These are phyloP conservation scores for Omphalotus olearius DNA, from an alignment of 1,284 basidiomycete species.

Conservation along the genomic window DNA sequence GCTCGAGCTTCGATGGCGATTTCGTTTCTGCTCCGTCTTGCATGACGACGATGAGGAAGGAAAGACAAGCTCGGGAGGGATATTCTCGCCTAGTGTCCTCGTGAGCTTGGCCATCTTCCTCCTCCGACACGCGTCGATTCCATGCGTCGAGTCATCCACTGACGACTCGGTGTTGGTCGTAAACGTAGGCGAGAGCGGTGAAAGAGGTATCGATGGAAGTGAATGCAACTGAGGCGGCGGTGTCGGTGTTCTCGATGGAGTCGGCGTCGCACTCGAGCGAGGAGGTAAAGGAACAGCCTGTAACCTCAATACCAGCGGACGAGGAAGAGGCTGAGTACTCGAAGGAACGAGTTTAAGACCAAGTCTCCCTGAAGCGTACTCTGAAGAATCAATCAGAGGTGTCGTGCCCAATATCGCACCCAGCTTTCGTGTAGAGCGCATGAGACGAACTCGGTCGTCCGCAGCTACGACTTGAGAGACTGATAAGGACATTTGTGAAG, in stretches of 20 bases:
- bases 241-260: not conserved
- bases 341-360: not conserved
- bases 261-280: not conserved
- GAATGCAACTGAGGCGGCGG: not conserved
- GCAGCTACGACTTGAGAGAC: not conserved
- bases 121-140: conserved; percentile 22
- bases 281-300: conserved; percentile 3
- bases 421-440: conserved; percentile 11
- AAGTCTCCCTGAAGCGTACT: not conserved
- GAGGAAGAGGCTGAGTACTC: conserved; percentile 5
- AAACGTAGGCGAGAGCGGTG: conserved; percentile 12
- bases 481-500: too few relatives aligned
- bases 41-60: not conserved
- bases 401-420: conserved; percentile 6
- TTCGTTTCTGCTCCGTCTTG: too few relatives aligned
- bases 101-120: conserved; percentile 39
- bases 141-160: not conserved
- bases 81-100: conserved; percentile 37
- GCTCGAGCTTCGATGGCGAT: too few relatives aligned
- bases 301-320: conserved; percentile 9
- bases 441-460: conserved; percentile 5
- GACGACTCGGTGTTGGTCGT: conserved; percentile 1
- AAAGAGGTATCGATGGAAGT: not conserved
- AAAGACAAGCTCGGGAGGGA: conserved; percentile 36
- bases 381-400: conserved; percentile 2